Conservation (phyloP, 2,329 filamentous ascomycete species). For the Cladorrhinum sp. region DNA sequence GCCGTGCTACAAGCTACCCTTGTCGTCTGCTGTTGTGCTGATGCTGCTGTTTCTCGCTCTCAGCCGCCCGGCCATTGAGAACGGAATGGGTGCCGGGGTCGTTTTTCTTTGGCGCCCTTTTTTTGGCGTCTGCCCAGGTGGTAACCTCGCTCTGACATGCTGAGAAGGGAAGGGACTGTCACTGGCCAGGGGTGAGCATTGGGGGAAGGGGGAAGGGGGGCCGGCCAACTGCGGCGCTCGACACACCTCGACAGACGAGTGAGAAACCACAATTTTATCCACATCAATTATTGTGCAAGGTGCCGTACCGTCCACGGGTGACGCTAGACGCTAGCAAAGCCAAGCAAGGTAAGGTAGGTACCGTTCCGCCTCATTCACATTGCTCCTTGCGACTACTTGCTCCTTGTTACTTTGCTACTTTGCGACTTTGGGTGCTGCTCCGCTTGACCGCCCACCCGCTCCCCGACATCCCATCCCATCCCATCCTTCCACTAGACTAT, state of each 20-base stretch:
- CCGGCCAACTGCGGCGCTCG: constrained; percentile 3
- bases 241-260: background rate
- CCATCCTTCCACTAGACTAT: constrained; percentile 10
- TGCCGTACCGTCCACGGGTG: constrained; percentile 3
- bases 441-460: constrained; percentile 27
- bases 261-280: background rate
- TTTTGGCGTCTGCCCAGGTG: background rate
- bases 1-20: background rate
- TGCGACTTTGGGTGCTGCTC: constrained; percentile 15
- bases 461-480: constrained; percentile 11
- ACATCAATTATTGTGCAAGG: background rate
- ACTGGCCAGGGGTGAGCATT: background rate
- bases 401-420: background rate
- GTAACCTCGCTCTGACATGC: constrained; percentile 6
- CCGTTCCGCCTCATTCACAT: constrained; percentile 17
- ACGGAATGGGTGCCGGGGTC: constrained; percentile 7
- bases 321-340: background rate
- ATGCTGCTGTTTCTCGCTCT: constrained; percentile 4
- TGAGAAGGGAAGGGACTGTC: constrained; percentile 11
- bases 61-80: background rate
- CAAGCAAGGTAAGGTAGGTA: background rate
- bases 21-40: background rate
- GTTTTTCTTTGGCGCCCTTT: background rate
- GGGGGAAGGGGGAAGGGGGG: background rate
- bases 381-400: background rate